Conservation (phyloP, 2,329 filamentous ascomycete genomes). For the Fusarium luffae region DNA sequence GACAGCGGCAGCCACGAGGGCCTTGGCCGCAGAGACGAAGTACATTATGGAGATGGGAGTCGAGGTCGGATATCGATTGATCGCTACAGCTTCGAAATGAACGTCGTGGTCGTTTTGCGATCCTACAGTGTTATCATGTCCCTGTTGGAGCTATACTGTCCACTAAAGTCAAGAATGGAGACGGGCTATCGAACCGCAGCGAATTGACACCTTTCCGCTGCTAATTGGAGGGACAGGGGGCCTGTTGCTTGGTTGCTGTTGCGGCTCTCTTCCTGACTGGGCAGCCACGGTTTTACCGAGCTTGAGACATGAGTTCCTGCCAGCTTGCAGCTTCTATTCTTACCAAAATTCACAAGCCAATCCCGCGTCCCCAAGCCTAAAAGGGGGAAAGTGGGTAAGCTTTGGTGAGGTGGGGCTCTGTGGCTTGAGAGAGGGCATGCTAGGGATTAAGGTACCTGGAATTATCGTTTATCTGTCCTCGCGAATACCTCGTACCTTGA, state of each 20-base stretch:
- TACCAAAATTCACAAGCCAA: constrained; percentile 35
- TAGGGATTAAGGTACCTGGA: constrained; percentile 15
- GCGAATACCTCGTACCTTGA: constrained; percentile 23
- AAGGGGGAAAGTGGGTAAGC: constrained; percentile 34
- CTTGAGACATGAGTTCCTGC: constrained; percentile 22
- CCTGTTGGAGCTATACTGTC: constrained; percentile 35
- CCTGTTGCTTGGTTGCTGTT: constrained; percentile 6
- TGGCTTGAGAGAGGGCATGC: constrained; percentile 32
- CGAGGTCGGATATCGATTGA: constrained; percentile 11
- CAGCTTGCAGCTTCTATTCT: constrained; percentile 29
- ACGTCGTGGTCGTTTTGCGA: constrained; percentile 28
- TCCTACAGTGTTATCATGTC: constrained; percentile 26
- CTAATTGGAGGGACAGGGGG: constrained; percentile 24
- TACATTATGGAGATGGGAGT: constrained; percentile 41
- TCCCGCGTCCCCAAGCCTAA: constrained; percentile 27
- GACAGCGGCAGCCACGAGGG: constrained; percentile 55
- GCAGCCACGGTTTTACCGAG: constrained; percentile 43
- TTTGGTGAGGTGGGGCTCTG: neutral
- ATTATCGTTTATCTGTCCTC: constrained; percentile 39
- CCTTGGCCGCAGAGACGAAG: constrained; percentile 54
- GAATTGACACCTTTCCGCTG: constrained; percentile 50
- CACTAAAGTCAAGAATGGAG: constrained; percentile 17
- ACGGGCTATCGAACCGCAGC: constrained; percentile 28
- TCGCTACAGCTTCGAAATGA: constrained; percentile 21
- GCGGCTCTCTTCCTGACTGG: constrained; percentile 15